These are phyloP conservation scores for Cyberlindnera meyerae DNA, from an alignment of 805 yeast species.

Conservation along the genomic window DNA sequence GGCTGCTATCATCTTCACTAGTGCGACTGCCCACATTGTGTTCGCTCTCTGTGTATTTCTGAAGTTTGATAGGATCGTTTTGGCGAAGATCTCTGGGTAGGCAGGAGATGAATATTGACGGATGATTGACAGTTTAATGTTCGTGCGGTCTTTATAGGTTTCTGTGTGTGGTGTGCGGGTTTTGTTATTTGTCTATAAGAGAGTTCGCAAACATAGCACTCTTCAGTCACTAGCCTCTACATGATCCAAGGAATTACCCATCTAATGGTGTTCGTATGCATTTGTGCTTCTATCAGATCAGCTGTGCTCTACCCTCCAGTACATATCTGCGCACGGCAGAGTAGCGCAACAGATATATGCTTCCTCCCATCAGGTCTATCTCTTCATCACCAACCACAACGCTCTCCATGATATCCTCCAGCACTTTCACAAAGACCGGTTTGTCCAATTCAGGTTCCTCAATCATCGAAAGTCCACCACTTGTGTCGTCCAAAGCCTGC, in stretches of 20 bases:
- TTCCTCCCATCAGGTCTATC: conserved; percentile 53
- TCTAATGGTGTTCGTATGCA: no score
- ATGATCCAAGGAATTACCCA: no score
- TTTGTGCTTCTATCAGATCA: conserved; percentile 29
- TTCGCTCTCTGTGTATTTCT: no score
- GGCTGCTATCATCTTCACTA: conserved; percentile 33
- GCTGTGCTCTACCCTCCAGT: conserved; percentile 36
- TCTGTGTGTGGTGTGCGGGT: no score
- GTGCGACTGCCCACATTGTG: background rate
- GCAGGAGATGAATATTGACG: no score
- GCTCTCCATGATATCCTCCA: conserved; percentile 33
- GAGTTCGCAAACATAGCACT: no score
- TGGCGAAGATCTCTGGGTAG: no score
- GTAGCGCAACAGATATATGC: conserved; percentile 73
- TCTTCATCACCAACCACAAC: conserved; percentile 48
- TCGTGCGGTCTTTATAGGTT: no score
- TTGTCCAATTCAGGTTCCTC: conserved; percentile 69
- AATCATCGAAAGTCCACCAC: conserved; percentile 69
- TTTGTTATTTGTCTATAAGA: no score
- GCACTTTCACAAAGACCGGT: conserved; percentile 70
- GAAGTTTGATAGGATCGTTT: no score
- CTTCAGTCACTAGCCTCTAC: no score
- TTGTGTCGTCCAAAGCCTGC: conserved; percentile 71
- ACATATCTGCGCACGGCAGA: conserved; percentile 41
- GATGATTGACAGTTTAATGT: no score